Conservation (phyloP, 108 stramenopile genomes). For the Conticribra guillardii region DNA sequence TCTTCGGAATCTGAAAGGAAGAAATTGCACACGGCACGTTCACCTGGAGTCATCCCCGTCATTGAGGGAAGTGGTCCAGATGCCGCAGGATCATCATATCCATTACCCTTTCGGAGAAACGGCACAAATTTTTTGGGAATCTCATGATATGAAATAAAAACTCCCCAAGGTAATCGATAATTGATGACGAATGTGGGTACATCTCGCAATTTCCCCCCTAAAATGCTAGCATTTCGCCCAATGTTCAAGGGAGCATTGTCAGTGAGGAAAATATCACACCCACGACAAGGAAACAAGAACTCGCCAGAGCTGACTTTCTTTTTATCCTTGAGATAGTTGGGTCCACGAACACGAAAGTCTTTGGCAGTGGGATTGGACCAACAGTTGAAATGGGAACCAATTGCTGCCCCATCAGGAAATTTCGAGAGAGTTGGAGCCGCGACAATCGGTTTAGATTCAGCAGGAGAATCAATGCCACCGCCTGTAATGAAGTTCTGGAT, state of each 20-base stretch:
- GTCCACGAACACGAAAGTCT: slow-evolving; percentile 80
- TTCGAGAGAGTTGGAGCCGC: slow-evolving; percentile 22
- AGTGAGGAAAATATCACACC: slow-evolving; percentile 83
- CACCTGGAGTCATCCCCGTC: slow-evolving; percentile 54
- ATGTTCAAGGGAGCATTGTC: slow-evolving; percentile 78
- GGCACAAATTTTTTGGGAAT: slow-evolving; percentile 78
- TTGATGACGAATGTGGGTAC: slow-evolving; percentile 87
- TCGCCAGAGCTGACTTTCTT: slow-evolving; percentile 69
- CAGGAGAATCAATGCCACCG: too few species aligned
- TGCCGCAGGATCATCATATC: slow-evolving; percentile 35
- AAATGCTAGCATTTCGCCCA: slow-evolving; percentile 63
- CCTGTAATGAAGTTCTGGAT: slow-evolving; percentile 6
- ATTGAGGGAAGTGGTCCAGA: slow-evolving; percentile 47
- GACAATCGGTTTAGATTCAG: slow-evolving; percentile 1
- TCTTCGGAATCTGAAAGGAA: slow-evolving; percentile 54
- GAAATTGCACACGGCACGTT: slow-evolving; percentile 65
- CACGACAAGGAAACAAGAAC: slow-evolving; percentile 71
- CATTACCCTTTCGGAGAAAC: slow-evolving; percentile 55
- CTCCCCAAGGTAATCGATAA: slow-evolving; percentile 90
- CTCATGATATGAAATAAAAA: slow-evolving; percentile 81
- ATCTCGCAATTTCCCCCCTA: slow-evolving; percentile 75
- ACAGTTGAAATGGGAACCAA: slow-evolving; percentile 76
- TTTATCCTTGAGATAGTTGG: slow-evolving; percentile 74
- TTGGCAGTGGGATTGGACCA: slow-evolving; percentile 64
- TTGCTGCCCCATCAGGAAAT: slow-evolving; percentile 72